Evolutionary conservation across 495 filamentous ascomycete species (phyloP), one percentile per base, ranked within the genome.

Genomic region (Clohesyomyces aquaticus): DNA sequence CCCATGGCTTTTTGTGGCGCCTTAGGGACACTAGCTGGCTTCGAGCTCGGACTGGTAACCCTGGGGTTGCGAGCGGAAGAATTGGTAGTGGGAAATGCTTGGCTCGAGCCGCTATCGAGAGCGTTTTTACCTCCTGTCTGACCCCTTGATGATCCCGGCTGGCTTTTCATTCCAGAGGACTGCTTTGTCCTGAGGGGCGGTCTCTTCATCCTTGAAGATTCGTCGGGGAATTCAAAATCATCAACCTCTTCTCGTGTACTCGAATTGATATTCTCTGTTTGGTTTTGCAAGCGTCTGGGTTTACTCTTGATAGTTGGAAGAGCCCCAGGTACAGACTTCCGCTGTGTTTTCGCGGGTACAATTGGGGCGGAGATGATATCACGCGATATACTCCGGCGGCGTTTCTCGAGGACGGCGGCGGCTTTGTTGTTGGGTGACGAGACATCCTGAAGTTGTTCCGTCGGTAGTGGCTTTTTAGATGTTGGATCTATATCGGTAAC

Each of bases 191-290:
- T 38, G 6, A 14, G 6, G 6, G 14, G 14, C 6, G 32, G 14
- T 38, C 32, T 6, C 14, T 38, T 38, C 14, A 46, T 27, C 42
- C 42, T 58, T 26, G 41, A 41, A 45, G 55, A 27, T 41, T 58
- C 38, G n/a, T 45, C 55, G 16, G 38, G 55, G n/a, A 58, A 47
- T 12, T 47, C 55, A 28, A 58, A 58, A 18, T 45, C 35, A 22
- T 58, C 38, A 8, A 21, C 22, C 16, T 38, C 4, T 43, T 1
- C 29, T 58, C 8, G 21, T 18, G 14, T 16, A 11, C 52, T 41
- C 18, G 10, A 6, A 19, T 8, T 16, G 14, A 12, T 56, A 21
- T 27, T n/a, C 21, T 32, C 9, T 14, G 14, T 22, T 35, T 54
- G 50, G 3, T 50, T 26, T 21, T 23, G 10, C 27, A 27, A 11